Conservation (phyloP, 805 yeast genomes). For the Zygotorulaspora florentina region DNA sequence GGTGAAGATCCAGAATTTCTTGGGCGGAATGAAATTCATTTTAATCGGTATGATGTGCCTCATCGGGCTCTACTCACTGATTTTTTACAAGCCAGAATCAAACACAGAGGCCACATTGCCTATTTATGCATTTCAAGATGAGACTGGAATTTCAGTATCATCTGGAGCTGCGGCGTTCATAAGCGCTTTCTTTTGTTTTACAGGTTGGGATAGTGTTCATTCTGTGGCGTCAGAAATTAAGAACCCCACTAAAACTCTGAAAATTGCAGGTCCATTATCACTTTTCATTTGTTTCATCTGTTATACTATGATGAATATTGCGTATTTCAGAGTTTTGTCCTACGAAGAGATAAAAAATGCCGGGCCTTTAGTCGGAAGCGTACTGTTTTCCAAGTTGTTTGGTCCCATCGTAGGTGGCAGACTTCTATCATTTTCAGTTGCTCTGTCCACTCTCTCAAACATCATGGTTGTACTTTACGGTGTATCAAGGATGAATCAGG, state of each 20-base stretch:
- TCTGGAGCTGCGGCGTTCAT: conserved; percentile 52
- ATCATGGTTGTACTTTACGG: conserved; percentile 58
- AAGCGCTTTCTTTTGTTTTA: conserved; percentile 54
- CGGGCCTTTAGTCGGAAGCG: conserved; percentile 57
- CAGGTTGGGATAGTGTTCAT: conserved; percentile 63
- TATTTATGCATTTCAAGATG: conserved; percentile 27
- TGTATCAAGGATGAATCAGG: conserved; percentile 59
- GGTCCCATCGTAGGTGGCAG: conserved; percentile 51
- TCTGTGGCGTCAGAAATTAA: conserved; percentile 57
- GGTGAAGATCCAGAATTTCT: conserved; percentile 52
- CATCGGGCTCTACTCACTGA: conserved; percentile 54
- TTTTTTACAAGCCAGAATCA: conserved; percentile 37
- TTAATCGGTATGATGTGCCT: conserved; percentile 51
- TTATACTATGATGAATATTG: conserved; percentile 49
- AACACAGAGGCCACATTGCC: conserved; percentile 7
- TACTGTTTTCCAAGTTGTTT: conserved; percentile 51
- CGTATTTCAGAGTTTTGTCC: conserved; percentile 53
- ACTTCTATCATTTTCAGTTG: conserved; percentile 52
- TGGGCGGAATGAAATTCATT: conserved; percentile 58
- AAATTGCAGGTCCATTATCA: conserved; percentile 58
- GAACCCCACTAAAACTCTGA: conserved; percentile 54
- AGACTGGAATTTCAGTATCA: conserved; percentile 37
- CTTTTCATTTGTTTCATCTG: conserved; percentile 45
- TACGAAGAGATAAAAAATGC: conserved; percentile 49
- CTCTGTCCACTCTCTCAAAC: conserved; percentile 60